Conservation (phyloP, 495 filamentous ascomycete genomes). For the Podospora didyma region DNA sequence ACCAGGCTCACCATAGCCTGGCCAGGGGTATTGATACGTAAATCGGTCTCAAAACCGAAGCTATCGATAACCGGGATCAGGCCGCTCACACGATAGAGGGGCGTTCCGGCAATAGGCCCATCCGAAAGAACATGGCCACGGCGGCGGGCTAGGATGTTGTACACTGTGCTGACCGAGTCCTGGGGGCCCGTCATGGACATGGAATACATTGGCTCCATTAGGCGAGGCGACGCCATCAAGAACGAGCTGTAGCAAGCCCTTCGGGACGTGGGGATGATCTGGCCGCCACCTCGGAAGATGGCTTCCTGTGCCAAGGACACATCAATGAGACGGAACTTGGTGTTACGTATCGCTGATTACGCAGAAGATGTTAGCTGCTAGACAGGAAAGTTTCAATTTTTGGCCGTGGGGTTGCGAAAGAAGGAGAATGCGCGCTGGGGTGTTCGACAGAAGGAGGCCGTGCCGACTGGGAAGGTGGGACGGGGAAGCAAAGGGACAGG, state of each 20-base stretch:
- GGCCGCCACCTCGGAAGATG: conserved; percentile 91
- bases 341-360: conserved; percentile 80
- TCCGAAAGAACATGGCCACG: conserved; percentile 91
- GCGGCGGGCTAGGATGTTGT: conserved; percentile 84
- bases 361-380: background rate
- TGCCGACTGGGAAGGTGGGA: too few relatives aligned
- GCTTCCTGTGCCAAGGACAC: conserved; percentile 80
- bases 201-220: conserved; percentile 94
- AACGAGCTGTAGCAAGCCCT: conserved; percentile 92
- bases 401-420: too few relatives aligned
- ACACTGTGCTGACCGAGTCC: conserved; percentile 80
- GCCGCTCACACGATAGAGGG: conserved; percentile 86
- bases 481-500: too few relatives aligned
- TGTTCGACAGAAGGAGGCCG: too few relatives aligned
- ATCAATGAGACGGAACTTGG: conserved; percentile 92
- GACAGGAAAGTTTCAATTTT: too few relatives aligned
- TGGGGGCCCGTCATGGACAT: conserved; percentile 91
- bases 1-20: conserved; percentile 85
- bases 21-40: conserved; percentile 92
- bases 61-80: conserved; percentile 93
- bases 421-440: too few relatives aligned
- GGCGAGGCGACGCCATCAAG: conserved; percentile 89
- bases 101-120: conserved; percentile 90
- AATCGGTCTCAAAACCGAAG: conserved; percentile 96
- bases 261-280: conserved; percentile 93